phyloP scores from a whole-genome alignment of 768 basidiomycete genomes.

The Udeniomyces megalosporus region DNA sequence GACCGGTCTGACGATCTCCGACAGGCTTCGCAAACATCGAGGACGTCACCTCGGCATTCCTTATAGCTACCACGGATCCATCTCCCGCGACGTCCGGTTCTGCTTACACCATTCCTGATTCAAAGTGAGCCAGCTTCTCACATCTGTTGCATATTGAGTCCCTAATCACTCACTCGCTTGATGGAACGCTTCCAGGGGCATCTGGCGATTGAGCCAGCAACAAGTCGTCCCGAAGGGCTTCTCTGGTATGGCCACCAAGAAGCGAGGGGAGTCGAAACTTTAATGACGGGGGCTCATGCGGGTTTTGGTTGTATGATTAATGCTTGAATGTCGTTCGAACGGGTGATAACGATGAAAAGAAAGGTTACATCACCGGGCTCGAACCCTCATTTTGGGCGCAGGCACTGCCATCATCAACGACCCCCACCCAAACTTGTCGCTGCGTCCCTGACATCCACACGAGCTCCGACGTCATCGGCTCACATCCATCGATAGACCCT shows the following conservation, averaged over 20 bases:
- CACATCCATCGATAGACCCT: no score
- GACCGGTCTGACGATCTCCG: neutral
- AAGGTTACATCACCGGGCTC: no score
- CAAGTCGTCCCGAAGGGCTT: neutral
- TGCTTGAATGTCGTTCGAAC: no score
- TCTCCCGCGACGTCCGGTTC: neutral
- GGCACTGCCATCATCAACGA: no score
- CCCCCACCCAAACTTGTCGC: no score
- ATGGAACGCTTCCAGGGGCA: neutral
- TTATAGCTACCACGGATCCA: neutral
- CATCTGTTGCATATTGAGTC: neutral
- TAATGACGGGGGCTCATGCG: no score
- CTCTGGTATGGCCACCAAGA: neutral
- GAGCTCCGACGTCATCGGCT: no score
- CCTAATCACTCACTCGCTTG: neutral
- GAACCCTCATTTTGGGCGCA: no score
- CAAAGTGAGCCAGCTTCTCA: neutral
- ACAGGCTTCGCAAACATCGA: constrained; percentile 2
- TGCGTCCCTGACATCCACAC: no score
- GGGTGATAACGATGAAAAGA: no score
- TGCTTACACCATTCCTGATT: neutral
- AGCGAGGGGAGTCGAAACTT: neutral
- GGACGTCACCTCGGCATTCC: constrained; percentile 1
- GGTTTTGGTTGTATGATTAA: no score
- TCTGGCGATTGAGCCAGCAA: neutral